Evolutionary conservation across 495 filamentous ascomycete species (phyloP), one percentile per base, ranked within the genome.

Genomic region (Umbilicaria muhlenbergii): DNA sequence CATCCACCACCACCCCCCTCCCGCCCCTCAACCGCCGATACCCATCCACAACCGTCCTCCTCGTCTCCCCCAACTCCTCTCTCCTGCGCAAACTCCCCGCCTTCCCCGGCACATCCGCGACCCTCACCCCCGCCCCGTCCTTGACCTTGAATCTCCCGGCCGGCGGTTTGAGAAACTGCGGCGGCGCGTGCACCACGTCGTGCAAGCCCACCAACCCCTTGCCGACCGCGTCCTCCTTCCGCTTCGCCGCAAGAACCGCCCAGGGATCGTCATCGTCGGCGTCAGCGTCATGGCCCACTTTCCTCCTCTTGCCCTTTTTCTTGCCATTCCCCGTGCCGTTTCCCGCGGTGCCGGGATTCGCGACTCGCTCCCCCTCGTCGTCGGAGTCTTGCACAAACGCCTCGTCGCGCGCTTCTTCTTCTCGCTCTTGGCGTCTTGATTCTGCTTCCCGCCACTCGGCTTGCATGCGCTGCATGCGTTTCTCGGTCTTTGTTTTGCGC

Each of bases 111-210:
- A 92, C 74, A 55, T 83, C 75, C 8, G 64, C 75, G 28, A 87
- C 77, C 45, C 84, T 72, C 11, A 83, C 81, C 51, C 67, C 68
- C 3, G 82, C 81, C 2, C 81, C 82, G 34, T 74, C 65, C 4
- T 60, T 61, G 5, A 82, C 71, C 53, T 83, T 76, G 45, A 92
- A 74, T 38, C 80, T 80, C 63, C 75, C 76, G 51, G 68, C 77
- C 5, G 79, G 78, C 18, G 64, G 60, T 39, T 67, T 68, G 39
- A 64, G 75, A 48, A 95, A 68, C 49, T 76, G 72, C 7, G 91
- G 91, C 33, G 91, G 91, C 13, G 84, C 87, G 38, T 77, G 62
- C 7, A 75, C 87, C 33, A 89, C 77, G 54, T 94, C 88, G 54
- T 88, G 75, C 40, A 93, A 66, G 0, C 70, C 70, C 0, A 52